Evolutionary conservation across 257 asterid species (phyloP), one percentile per base, ranked within the genome.

Genomic region (Solanum sejunctum): DNA sequence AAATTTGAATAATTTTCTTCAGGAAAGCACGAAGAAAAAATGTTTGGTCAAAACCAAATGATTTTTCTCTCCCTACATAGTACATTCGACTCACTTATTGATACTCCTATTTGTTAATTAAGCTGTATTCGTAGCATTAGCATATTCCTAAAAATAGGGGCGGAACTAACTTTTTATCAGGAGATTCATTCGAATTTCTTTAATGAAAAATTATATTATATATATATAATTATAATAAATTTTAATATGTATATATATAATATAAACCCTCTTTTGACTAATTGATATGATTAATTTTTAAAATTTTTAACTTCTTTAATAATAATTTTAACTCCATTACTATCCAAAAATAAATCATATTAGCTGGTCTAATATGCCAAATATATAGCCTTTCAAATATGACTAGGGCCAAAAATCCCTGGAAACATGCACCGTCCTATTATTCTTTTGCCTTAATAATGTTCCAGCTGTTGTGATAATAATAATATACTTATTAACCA

Each of bases 391-490:
- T 78, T 52, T 78, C 47, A 26, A 52, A 52, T 17, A 52, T 41
- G 64, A 51, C 11, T 52, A 1, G 23, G 18, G 49, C 64, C 83
- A 78, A 52, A 52, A 32, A 16, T 78, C 49, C 63, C 17, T 2
- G 21, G 28, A 49, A 16, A 23, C 15, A 75, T 49, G 45, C 83
- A 51, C 26, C 82, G 7, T 43, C 45, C 61, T 21, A 16, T 8
- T 77, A 77, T 77, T 75, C 8, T 26, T 75, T 2, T 52, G 10
- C 41, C 82, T 77, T 23, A 77, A 23, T 72, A 41, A 72, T 51
- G 16, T 77, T 52, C 82, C 82, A 77, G 47, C 82, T 51, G 61
- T 77, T 10, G 82, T 36, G 41, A 36, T 36, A 36, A 36, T 36
- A 36, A 26, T 16, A 77, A 77, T 10, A 49, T 71, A 60, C 11